Base-by-base conservation (phyloP, 169 alveolate genomes). In the Cryptosporidium parvum region DNA sequence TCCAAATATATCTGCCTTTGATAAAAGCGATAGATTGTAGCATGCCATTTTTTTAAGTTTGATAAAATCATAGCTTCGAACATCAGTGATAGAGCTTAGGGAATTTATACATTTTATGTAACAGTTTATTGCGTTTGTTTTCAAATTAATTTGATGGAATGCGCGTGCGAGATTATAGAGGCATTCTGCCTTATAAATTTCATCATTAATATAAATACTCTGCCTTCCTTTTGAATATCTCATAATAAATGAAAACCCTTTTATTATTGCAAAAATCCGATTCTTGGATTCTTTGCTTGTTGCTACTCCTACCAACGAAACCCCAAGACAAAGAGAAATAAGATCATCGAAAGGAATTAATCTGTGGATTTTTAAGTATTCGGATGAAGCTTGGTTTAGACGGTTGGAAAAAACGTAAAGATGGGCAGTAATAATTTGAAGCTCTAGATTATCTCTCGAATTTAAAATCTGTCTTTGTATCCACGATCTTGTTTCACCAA, bases 401-500 rank as follows among this genome's bases (percentile, higher is more conserved):
- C 89, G 89, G 62, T 67, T 80, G 7, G 89, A 80, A 18, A 80
- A 67, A 23, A 80, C 89, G 44, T 80, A 80, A 3, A 80, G 45
- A 26, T 80, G 89, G 8, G 89, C 89, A 33, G 75, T 80, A 37
- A 80, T 67, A 7, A 80, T 62, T 31, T 6, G 42, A 18, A 80
- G 68, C 33, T 80, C 89, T 10, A 65, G 18, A 26, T 62, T 51
- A 62, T 48, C 29, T 44, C 45, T 45, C 26, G 75, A 80, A 37
- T 80, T 37, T 48, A 80, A 26, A 10, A 48, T 48, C 29, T 80
- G 89, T 26, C 89, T 80, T 62, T 80, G 89, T 14, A 80, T 80
- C 89, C 89, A 80, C 45, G 89, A 80, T 80, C 89, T 59, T 1
- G 89, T 80, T 35, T 80, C 89, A 65, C 89, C 35, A 23, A 80